Conservation (phyloP, 768 basidiomycete species). For the Amanita thiersii region DNA sequence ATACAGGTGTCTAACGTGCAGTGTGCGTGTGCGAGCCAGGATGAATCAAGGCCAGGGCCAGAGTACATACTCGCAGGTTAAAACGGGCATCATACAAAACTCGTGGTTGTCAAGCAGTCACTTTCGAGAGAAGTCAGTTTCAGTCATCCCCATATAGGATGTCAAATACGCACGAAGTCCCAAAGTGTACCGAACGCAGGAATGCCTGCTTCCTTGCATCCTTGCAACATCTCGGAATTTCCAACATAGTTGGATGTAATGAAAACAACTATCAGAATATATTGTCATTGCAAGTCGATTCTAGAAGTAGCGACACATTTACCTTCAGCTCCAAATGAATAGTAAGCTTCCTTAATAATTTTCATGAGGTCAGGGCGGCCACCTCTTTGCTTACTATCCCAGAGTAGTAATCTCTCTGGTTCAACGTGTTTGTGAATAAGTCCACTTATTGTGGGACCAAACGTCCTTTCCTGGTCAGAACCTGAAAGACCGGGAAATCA, state of each 20-base stretch:
- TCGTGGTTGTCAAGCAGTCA: not conserved
- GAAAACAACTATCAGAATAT: constrained; percentile 49
- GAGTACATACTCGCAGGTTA: too few relatives aligned
- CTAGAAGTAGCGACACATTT: constrained; percentile 2
- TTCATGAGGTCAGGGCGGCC: constrained; percentile 76
- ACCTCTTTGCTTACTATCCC: constrained; percentile 70
- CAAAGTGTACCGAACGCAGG: constrained; percentile 64
- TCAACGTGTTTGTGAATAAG: constrained; percentile 65
- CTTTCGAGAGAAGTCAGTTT: not conserved
- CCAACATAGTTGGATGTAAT: constrained; percentile 81
- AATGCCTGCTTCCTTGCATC: constrained; percentile 62
- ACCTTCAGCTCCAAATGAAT: constrained; percentile 69
- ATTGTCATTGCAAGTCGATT: constrained; percentile 4
- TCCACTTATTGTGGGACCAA: constrained; percentile 58
- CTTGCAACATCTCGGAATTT: constrained; percentile 73
- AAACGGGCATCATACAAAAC: too few relatives aligned
- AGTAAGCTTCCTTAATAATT: constrained; percentile 59
- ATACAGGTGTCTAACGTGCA: too few relatives aligned
- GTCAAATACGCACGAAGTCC: constrained; percentile 43
- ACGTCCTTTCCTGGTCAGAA: constrained; percentile 78
- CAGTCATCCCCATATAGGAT: not conserved
- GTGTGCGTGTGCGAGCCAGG: too few relatives aligned
- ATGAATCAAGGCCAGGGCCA: too few relatives aligned
- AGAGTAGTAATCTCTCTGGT: constrained; percentile 66
- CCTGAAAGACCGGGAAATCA: too few relatives aligned